phyloP scores from a whole-genome alignment of 2,329 filamentous ascomycete genomes.

The Clonostachys byssicola region DNA sequence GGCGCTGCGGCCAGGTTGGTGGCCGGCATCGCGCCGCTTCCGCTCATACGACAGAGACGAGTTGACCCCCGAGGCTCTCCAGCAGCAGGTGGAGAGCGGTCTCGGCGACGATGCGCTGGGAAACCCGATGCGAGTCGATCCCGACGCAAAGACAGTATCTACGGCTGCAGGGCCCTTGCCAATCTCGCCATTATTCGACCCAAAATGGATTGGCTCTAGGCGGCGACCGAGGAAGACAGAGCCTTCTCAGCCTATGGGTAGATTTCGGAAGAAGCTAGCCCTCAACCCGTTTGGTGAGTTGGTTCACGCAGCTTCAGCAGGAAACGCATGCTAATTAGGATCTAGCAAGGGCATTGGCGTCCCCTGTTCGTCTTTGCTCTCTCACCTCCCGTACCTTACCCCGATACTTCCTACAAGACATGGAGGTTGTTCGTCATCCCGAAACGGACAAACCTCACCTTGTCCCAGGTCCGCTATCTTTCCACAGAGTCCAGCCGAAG shows the following conservation, averaged over 20 bases:
- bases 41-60: slow-evolving; percentile 19
- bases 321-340: not conserved
- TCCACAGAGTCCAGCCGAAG: slow-evolving; percentile 6
- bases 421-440: slow-evolving; percentile 53
- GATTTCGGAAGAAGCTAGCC: slow-evolving; percentile 54
- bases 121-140: slow-evolving; percentile 26
- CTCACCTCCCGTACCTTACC: slow-evolving; percentile 48
- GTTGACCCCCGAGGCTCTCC: slow-evolving; percentile 20
- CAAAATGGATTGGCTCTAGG: slow-evolving; percentile 38
- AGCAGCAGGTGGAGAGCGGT: slow-evolving; percentile 20
- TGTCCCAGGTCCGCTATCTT: slow-evolving; percentile 40
- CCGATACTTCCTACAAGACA: slow-evolving; percentile 57
- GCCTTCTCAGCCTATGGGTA: slow-evolving; percentile 21
- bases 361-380: slow-evolving; percentile 52
- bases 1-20: not conserved
- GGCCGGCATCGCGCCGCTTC: slow-evolving; percentile 18
- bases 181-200: slow-evolving; percentile 50
- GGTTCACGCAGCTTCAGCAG: not conserved
- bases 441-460: slow-evolving; percentile 49
- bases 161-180: slow-evolving; percentile 43
- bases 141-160: slow-evolving; percentile 32
- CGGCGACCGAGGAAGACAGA: slow-evolving; percentile 33
- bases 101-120: slow-evolving; percentile 21
- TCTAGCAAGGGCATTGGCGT: slow-evolving; percentile 57
- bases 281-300: slow-evolving; percentile 61